Percentiles rank a stretch among this genome's conserved stretches.
phyloP scores from a whole-genome alignment of 2,329 filamentous ascomycete genomes.

The Penicillium hordei region DNA sequence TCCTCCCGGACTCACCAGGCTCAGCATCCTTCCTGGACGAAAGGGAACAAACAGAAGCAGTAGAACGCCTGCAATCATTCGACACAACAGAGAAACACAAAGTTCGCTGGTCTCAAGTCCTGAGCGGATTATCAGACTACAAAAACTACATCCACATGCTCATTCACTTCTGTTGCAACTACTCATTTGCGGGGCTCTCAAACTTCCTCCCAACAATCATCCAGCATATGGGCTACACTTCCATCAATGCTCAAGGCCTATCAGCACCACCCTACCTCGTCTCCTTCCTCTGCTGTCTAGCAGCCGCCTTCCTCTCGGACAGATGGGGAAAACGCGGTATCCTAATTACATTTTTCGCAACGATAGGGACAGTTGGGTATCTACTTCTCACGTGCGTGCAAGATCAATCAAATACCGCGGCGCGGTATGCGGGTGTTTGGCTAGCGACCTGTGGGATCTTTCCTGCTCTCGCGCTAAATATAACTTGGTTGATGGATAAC shows the following conservation, averaged over 20 bases:
- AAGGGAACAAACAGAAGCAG: conserved; percentile 50
- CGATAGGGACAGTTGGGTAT: conserved; percentile 36
- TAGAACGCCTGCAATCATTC: conserved; percentile 46
- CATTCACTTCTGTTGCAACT: conserved; percentile 44
- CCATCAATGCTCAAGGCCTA: conserved; percentile 44
- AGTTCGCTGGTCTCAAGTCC: conserved; percentile 35
- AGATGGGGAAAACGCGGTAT: conserved; percentile 37
- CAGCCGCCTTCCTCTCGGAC: conserved; percentile 37
- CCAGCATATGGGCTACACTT: conserved; percentile 42
- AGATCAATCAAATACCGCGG: conserved; percentile 26
- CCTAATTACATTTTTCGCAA: conserved; percentile 31
- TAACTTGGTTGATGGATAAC: conserved; percentile 31
- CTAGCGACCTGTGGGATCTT: conserved; percentile 34
- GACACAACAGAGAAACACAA: conserved; percentile 29
- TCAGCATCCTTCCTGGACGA: conserved; percentile 45
- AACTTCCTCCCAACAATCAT: conserved; percentile 48
- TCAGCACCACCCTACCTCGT: conserved; percentile 45
- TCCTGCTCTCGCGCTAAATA: conserved; percentile 24
- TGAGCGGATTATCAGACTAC: conserved; percentile 38
- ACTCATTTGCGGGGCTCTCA: conserved; percentile 41
- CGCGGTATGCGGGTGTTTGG: conserved; percentile 42
- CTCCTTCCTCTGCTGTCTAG: conserved; percentile 37
- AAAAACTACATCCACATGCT: conserved; percentile 39
- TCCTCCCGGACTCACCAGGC: conserved; percentile 47
- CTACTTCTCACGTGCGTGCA: conserved; percentile 31